phyloP scores from a whole-genome alignment of 2,329 filamentous ascomycete genomes.

The Neonectria faginata region DNA sequence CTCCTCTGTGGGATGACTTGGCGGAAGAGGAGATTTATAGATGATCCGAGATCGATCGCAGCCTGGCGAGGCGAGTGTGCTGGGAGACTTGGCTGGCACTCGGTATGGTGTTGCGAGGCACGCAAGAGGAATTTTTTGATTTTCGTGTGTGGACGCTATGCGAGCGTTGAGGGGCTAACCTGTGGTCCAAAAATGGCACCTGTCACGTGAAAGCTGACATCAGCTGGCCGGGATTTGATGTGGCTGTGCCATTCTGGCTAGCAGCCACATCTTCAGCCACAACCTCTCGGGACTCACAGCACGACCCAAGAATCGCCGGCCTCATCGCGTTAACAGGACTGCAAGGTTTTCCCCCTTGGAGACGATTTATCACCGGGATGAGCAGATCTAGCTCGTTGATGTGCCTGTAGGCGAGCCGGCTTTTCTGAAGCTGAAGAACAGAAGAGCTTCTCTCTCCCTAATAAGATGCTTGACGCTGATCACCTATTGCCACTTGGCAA shows the following conservation, averaged over 20 bases:
- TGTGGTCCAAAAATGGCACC: constrained; percentile 33
- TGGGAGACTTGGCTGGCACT: constrained; percentile 54
- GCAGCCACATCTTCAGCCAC: constrained; percentile 38
- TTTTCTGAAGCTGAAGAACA: neutral
- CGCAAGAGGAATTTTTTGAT: constrained; percentile 57
- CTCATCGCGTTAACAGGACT: neutral
- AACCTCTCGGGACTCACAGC: constrained; percentile 7
- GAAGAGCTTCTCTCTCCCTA: neutral
- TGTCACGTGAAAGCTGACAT: constrained; percentile 53
- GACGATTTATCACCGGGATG: neutral
- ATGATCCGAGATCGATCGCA: constrained; percentile 54
- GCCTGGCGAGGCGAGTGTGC: constrained; percentile 50
- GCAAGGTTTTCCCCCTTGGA: neutral
- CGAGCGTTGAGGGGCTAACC: constrained; percentile 56
- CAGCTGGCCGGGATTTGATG: constrained; percentile 35
- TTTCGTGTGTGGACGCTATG: constrained; percentile 60
- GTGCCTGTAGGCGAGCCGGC: neutral
- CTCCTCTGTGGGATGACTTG: constrained; percentile 59
- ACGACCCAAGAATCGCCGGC: neutral
- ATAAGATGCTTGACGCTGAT: neutral
- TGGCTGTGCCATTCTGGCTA: constrained; percentile 28
- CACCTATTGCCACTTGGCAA: neutral
- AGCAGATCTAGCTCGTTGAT: neutral
- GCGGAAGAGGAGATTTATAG: constrained; percentile 53
- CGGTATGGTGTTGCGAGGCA: constrained; percentile 53